phyloP scores from a whole-genome alignment of 2,329 filamentous ascomycete species.

The Talaromyces pinophilus region DNA sequence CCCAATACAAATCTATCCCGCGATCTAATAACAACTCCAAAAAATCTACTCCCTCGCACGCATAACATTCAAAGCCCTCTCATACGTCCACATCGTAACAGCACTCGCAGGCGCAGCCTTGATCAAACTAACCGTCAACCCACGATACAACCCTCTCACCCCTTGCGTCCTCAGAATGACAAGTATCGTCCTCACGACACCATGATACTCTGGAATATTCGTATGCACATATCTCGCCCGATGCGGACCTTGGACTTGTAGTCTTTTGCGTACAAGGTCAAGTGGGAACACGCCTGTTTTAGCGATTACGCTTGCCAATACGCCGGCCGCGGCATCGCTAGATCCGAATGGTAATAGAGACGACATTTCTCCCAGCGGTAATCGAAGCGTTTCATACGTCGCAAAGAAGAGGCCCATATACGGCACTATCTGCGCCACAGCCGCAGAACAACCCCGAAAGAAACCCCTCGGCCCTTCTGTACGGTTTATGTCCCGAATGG shows the following conservation, averaged over 20 bases:
- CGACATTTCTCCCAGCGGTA: conserved; percentile 49
- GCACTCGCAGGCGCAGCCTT: conserved; percentile 94
- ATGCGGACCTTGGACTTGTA: conserved; percentile 94
- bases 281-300: conserved; percentile 93
- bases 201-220: conserved; percentile 82
- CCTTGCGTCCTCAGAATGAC: conserved; percentile 74
- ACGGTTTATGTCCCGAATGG: conserved; percentile 69
- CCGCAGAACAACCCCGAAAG: conserved; percentile 82
- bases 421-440: conserved; percentile 82
- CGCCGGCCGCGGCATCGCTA: conserved; percentile 79
- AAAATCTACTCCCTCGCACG: conserved; percentile 34
- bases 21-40: background rate
- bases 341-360: conserved; percentile 67
- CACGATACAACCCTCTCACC: conserved; percentile 77
- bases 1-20: conserved; percentile 1
- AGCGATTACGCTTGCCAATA: conserved; percentile 74
- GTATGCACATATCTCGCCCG: conserved; percentile 74
- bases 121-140: conserved; percentile 81
- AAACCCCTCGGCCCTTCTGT: conserved; percentile 79
- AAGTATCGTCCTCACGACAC: conserved; percentile 65
- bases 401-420: conserved; percentile 98
- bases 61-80: conserved; percentile 67
- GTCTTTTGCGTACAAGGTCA: conserved; percentile 85
- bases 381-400: conserved; percentile 75
- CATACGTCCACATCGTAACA: conserved; percentile 94